Base-by-base conservation (phyloP, 345 rosid species). In the Jatropha curcas region DNA sequence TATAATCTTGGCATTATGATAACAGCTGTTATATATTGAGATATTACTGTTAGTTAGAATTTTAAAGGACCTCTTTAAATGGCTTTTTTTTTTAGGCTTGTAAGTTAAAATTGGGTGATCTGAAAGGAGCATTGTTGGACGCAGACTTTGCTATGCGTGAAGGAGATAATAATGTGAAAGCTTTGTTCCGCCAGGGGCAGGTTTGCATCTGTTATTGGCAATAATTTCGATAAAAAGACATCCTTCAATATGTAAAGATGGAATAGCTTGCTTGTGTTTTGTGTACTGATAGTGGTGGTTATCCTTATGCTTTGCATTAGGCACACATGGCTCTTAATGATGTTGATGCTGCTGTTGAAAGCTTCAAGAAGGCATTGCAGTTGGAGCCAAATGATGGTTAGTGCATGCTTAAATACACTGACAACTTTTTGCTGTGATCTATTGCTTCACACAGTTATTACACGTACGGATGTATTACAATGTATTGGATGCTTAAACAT, bases 121-220 rank as follows among this genome's bases (percentile, higher is more conserved):
- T 86, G 13, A 91, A 90, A 77, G 98, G 99, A 77, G 99, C 98
- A 0, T 80, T 93, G 69, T 69, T 88, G 79, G 97, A 91, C 68
- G 86, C 95, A 10, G 98, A 93, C 45, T 90, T 91, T 79, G 99
- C 97, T 14, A 86, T 93, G 79, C 93, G 98, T 41, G 97, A 93
- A 48, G 93, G 88, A 68, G 93, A 92, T 37, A 82, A 88, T 82
- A 90, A 87, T 82, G 96, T 81, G 55, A 91, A 95, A 86, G 99
- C 99, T 74, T 84, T 90, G 76, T 95, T 90, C 81, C 97, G 98
- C 31, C 98, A 88, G 79, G 99, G 99, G 72, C 98, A 95, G 97
- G 99, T 91, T 80, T 74, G 86, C 58, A 41, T 65, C 45, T 66
- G 61, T 33, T 61, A 55, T 11, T 31, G 9, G 25, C 67, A 73